These are phyloP conservation scores for Penicillium decumbens DNA, from an alignment of 2,329 filamentous ascomycete genomes.

Conservation along the genomic window DNA sequence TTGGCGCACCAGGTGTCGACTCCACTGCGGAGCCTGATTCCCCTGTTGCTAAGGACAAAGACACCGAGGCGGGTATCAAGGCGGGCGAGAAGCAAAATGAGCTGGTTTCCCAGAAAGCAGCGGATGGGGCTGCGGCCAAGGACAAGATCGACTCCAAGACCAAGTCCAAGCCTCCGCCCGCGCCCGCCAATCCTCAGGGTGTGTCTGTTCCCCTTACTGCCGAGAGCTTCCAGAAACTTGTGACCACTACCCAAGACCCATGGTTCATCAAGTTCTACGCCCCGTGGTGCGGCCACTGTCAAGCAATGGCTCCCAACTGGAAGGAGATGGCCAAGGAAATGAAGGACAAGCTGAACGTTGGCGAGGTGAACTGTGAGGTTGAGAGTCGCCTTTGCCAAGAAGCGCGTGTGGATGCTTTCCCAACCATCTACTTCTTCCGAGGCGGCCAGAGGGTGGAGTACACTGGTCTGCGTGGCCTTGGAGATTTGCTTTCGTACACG, in stretches of 20 bases:
- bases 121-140: constrained; percentile 41
- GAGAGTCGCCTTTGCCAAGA: constrained; percentile 91
- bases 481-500: constrained; percentile 81
- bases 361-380: constrained; percentile 90
- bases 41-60: constrained; percentile 42
- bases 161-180: constrained; percentile 52
- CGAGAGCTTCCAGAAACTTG: constrained; percentile 78
- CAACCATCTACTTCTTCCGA: constrained; percentile 88
- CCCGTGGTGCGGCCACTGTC: constrained; percentile 95
- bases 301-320: constrained; percentile 88
- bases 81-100: constrained; percentile 43
- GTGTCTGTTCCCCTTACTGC: constrained; percentile 70
- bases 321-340: constrained; percentile 83
- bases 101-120: constrained; percentile 29
- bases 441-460: constrained; percentile 91
- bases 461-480: constrained; percentile 81
- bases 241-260: constrained; percentile 81
- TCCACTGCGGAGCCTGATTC: constrained; percentile 36
- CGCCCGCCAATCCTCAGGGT: constrained; percentile 62
- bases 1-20: constrained; percentile 57
- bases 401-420: constrained; percentile 71
- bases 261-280: constrained; percentile 99
- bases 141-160: constrained; percentile 48
- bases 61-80: constrained; percentile 35
- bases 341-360: constrained; percentile 83